Evolutionary conservation across 2,329 filamentous ascomycete genomes (phyloP).

Genomic region (Epichloe amarillans): DNA sequence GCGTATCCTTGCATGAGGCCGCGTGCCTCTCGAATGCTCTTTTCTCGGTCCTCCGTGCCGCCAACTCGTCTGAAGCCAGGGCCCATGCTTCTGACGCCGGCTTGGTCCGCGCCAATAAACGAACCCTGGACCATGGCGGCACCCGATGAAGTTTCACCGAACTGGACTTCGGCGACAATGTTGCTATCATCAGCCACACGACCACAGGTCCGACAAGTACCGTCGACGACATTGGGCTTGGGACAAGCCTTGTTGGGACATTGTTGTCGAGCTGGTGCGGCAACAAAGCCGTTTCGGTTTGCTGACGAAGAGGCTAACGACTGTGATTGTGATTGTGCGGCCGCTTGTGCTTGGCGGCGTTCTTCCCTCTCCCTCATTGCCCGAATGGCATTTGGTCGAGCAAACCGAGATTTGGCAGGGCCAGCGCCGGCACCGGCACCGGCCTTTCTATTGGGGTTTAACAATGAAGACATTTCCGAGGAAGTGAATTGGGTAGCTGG

Average conservation of each 20-base stretch:
- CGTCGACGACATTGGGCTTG: constrained; percentile 49
- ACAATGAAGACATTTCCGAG: constrained; percentile 32
- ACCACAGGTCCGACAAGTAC: constrained; percentile 73
- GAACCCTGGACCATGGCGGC: constrained; percentile 85
- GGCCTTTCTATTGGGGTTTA: constrained; percentile 27
- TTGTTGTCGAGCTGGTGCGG: constrained; percentile 24
- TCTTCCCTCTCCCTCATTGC: constrained; percentile 39
- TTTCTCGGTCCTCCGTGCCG: constrained; percentile 44
- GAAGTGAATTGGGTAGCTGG: background rate
- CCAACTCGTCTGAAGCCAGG: constrained; percentile 48
- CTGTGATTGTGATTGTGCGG: constrained; percentile 11
- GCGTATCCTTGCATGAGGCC: constrained; percentile 50
- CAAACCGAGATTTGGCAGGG: constrained; percentile 26
- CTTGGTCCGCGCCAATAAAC: constrained; percentile 75
- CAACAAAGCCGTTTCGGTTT: constrained; percentile 18
- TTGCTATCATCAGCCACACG: constrained; percentile 72
- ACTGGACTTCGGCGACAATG: constrained; percentile 84
- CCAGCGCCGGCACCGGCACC: constrained; percentile 13
- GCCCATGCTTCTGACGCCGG: constrained; percentile 55
- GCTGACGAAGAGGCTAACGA: constrained; percentile 12
- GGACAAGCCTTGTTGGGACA: constrained; percentile 48
- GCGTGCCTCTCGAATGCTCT: constrained; percentile 44
- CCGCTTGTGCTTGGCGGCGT: constrained; percentile 22
- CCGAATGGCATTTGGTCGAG: constrained; percentile 33
- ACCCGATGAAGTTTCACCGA: constrained; percentile 75